Base-by-base conservation (phyloP, 2,329 filamentous ascomycete genomes). In the Colletotrichum tropicicola region DNA sequence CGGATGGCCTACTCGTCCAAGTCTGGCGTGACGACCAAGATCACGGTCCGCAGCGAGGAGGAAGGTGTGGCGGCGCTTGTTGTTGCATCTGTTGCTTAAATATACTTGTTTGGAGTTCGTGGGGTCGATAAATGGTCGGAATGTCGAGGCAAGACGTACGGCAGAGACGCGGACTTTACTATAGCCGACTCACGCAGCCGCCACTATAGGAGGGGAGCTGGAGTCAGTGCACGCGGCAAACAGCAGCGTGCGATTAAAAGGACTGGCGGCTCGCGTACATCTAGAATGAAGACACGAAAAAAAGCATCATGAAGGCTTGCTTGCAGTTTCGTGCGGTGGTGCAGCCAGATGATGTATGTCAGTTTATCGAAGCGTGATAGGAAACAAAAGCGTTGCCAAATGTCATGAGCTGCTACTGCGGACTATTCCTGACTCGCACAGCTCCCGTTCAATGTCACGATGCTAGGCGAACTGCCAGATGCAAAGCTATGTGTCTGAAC, bases 1-100 rank as follows among this genome's bases (percentile, higher is more conserved):
- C 89, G 94, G 79, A 97, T 99, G 94, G 96, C 94, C 1, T 98
- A 89, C 80, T 97, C 93, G 67, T 89, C 92, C 73, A 97, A 97
- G 86, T 91, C 91, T 52, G 96, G 96, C 55, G 94, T 98, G 25
- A 98, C 96, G 63, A 97, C 95, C 74, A 98, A 98, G 87, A 93
- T 99, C 72, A 92, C 91, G 55, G 92, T 95, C 66, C 88, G 96
- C 75, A 92, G 92, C 77, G 96, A 99, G 78, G 96, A 99, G 80
- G 93, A 96, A 75, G 93, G 93, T 59, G 89, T 99, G 74, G 94
- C 96, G 67, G 86, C 89, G 65, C 84, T 97, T 78, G 89, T 98
- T 66, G 87, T 98, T 76, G 92, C 89, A 70, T 94, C 93, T 72
- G 90, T 98, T 76, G 90, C 92, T 77, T 97, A 88, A 86, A 70